Evolutionary conservation across 2,329 filamentous ascomycete genomes (phyloP).

Genomic region (Ceratocystis variospora): DNA sequence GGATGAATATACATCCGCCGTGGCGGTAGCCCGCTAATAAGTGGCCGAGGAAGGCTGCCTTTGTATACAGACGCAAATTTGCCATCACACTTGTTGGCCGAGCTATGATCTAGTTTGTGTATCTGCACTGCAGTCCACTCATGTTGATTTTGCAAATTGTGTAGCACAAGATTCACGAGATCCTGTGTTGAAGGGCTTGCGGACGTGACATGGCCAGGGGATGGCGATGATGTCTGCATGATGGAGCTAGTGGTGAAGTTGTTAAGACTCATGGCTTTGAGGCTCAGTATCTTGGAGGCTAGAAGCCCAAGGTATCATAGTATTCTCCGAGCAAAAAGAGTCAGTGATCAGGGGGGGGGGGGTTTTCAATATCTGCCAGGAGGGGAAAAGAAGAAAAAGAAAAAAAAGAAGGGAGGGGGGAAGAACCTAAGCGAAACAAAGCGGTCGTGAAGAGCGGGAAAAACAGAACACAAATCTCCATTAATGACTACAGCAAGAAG

Average conservation of each 20-base stretch:
- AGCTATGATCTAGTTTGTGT: conserved; percentile 30
- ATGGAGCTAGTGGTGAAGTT: neutral
- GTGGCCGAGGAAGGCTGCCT: conserved; percentile 32
- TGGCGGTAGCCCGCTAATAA: conserved; percentile 62
- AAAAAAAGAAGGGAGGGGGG: neutral
- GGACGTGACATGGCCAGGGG: neutral
- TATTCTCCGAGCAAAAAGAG: too few relatives aligned
- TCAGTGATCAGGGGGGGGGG: too few relatives aligned
- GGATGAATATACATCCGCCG: conserved; percentile 64
- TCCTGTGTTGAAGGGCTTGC: conserved; percentile 16
- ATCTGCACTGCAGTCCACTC: conserved; percentile 52
- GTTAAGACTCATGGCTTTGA: neutral
- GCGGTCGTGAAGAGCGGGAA: too few relatives aligned
- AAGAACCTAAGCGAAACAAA: neutral
- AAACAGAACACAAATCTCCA: too few relatives aligned
- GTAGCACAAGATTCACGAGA: conserved; percentile 38
- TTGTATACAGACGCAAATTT: conserved; percentile 12
- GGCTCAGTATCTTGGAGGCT: neutral
- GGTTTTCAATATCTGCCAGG: neutral
- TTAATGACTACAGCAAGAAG: too few relatives aligned
- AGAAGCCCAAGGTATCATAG: neutral
- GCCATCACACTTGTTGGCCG: conserved; percentile 5
- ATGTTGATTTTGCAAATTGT: conserved; percentile 64
- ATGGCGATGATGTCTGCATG: conserved; percentile 1
- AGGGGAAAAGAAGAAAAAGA: neutral